phyloP scores from a whole-genome alignment of 371 early-diverging fungal genomes.

The Amoeboaphelidium protococcarum region DNA sequence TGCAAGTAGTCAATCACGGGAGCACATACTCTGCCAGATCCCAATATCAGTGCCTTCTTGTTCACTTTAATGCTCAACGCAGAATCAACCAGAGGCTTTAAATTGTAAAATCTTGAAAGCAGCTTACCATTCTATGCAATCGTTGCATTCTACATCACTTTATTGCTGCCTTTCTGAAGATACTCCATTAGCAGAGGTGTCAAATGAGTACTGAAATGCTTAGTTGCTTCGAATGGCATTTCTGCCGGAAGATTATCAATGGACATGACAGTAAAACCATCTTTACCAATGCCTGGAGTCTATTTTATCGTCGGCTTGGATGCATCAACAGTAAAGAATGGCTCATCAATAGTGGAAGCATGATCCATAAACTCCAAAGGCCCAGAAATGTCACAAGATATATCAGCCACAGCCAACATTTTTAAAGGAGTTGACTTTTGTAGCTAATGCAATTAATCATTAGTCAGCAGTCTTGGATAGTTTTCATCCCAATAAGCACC shows the following conservation, averaged over 20 bases:
- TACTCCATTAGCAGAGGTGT: constrained; percentile 52
- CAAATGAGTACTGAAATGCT: constrained; percentile 61
- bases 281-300: constrained; percentile 27
- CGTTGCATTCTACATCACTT: not conserved
- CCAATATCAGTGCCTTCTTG: constrained; percentile 50
- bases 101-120: not conserved
- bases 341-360: constrained; percentile 59
- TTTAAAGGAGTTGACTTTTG: constrained; percentile 29
- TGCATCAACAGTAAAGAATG: constrained; percentile 77
- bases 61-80: not conserved
- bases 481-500: constrained; percentile 78
- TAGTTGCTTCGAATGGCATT: constrained; percentile 70
- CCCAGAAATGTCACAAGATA: constrained; percentile 81
- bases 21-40: constrained; percentile 88
- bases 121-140: not conserved
- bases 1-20: constrained; percentile 71
- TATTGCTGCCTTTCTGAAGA: constrained; percentile 12
- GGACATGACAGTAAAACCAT: constrained; percentile 76
- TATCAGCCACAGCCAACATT: constrained; percentile 66
- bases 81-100: not conserved
- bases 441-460: constrained; percentile 35
- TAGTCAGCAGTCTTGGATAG: constrained; percentile 70
- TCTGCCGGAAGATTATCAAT: constrained; percentile 91
- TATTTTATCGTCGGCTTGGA: constrained; percentile 12
- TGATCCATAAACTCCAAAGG: constrained; percentile 75